Evolutionary conservation across 2,329 filamentous ascomycete genomes (phyloP).

Genomic region (Geosmithia putterillii): DNA sequence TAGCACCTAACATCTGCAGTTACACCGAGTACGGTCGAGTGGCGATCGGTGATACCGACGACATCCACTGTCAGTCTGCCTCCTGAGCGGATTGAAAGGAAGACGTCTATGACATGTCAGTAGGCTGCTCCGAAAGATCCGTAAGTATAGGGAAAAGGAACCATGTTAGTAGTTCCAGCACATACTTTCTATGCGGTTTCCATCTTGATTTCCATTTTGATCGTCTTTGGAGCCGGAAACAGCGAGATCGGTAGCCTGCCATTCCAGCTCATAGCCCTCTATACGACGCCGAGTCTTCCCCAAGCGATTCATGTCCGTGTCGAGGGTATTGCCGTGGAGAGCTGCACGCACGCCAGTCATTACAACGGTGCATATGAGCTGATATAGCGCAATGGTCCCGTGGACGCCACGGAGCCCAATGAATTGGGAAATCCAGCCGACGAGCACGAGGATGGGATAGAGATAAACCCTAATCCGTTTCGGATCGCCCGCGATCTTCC

Average conservation of each 20-base stretch:
- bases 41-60: background rate
- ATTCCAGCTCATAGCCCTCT: constrained; percentile 10
- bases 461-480: constrained; percentile 1
- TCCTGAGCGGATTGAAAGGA: background rate
- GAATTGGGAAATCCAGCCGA: constrained; percentile 9
- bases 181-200: background rate
- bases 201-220: background rate
- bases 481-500: constrained; percentile 5
- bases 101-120: background rate
- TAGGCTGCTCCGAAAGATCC: background rate
- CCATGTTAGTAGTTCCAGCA: background rate
- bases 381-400: constrained; percentile 8
- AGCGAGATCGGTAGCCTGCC: constrained; percentile 8
- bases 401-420: constrained; percentile 10
- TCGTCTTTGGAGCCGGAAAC: background rate
- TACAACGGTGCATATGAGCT: constrained; percentile 7
- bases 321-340: constrained; percentile 8
- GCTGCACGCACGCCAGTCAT: constrained; percentile 8
- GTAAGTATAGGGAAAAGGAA: background rate
- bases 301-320: constrained; percentile 6
- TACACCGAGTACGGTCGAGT: background rate
- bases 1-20: background rate
- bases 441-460: constrained; percentile 2
- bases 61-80: background rate
- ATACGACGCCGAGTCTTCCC: constrained; percentile 5